phyloP scores from a whole-genome alignment of 495 filamentous ascomycete genomes.

The Aspergillus incahuasiensis region DNA sequence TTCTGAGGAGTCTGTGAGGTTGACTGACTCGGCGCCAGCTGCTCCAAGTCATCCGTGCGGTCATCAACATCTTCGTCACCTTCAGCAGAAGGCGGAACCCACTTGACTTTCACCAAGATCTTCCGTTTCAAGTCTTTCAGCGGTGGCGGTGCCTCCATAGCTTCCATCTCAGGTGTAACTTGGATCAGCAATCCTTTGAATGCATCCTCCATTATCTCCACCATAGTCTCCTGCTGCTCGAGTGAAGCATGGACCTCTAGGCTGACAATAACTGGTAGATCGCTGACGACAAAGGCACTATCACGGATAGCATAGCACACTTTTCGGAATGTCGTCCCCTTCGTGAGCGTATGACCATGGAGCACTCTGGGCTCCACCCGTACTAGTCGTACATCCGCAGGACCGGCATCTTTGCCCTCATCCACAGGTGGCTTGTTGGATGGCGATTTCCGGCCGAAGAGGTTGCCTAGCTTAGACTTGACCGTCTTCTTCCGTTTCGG shows the following conservation, averaged over 20 bases:
- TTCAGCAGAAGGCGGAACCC: conserved; percentile 36
- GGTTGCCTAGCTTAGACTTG: conserved; percentile 22
- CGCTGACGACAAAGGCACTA: conserved; percentile 66
- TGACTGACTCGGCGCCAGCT: conserved; percentile 6
- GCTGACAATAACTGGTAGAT: conserved; percentile 82
- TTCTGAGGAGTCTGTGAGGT: conserved; percentile 30
- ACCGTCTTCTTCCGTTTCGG: conserved; percentile 22
- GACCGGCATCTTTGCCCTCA: conserved; percentile 20
- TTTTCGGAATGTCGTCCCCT: conserved; percentile 75
- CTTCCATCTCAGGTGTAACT: conserved; percentile 41
- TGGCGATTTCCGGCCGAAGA: conserved; percentile 21
- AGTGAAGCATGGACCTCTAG: conserved; percentile 79
- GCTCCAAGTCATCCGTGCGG: conserved; percentile 17
- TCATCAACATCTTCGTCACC: conserved; percentile 29
- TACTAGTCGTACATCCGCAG: conserved; percentile 24
- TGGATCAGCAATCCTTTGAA: conserved; percentile 70
- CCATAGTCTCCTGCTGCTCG: conserved; percentile 82
- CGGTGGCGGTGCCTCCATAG: conserved; percentile 53
- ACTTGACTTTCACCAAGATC: conserved; percentile 91
- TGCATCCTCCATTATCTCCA: conserved; percentile 76
- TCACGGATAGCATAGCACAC: conserved; percentile 78
- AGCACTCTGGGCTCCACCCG: conserved; percentile 69
- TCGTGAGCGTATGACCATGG: conserved; percentile 88
- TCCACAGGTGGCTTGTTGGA: not conserved
- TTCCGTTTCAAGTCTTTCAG: conserved; percentile 63